Evolutionary conservation across 352 stramenopile genomes (phyloP).

Genomic region (Phytophthora syringae): DNA sequence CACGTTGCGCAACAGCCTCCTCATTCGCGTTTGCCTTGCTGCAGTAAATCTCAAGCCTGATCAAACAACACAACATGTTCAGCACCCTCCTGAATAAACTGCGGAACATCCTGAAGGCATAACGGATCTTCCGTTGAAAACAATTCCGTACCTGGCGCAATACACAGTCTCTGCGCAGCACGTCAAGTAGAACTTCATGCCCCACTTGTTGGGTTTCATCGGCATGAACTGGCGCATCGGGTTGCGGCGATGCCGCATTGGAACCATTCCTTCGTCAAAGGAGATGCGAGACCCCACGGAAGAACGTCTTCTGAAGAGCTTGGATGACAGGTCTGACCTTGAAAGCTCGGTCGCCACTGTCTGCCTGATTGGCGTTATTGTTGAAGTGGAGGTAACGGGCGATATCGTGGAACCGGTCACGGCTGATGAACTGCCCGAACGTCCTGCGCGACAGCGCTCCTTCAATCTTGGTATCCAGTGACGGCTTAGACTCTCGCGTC

Average conservation of each 20-base stretch:
- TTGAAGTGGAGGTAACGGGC: slow-evolving; percentile 11
- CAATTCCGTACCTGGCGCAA: background rate
- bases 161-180: slow-evolving; percentile 13
- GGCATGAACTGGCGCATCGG: slow-evolving; percentile 2
- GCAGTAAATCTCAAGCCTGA: background rate
- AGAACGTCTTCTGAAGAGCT: background rate
- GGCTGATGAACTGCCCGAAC: slow-evolving; percentile 10
- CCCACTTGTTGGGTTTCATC: slow-evolving; percentile 8
- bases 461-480: slow-evolving; percentile 11
- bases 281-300: background rate
- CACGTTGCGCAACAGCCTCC: background rate
- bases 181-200: slow-evolving; percentile 16
- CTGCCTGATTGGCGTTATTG: background rate
- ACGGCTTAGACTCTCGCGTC: background rate
- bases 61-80: background rate
- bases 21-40: background rate
- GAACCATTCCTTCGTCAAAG: slow-evolving; percentile 9
- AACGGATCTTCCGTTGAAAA: background rate
- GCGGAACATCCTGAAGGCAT: background rate
- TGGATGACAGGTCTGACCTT: slow-evolving; percentile 6
- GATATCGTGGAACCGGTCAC: slow-evolving; percentile 8
- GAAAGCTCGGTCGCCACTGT: slow-evolving; percentile 3
- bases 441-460: background rate
- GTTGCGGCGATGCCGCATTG: no score
- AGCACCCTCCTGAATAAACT: background rate